Percentiles rank a stretch among this genome's conserved stretches.
phyloP scores from a whole-genome alignment of 306 rosid species.

The Albizia julibrissin region DNA sequence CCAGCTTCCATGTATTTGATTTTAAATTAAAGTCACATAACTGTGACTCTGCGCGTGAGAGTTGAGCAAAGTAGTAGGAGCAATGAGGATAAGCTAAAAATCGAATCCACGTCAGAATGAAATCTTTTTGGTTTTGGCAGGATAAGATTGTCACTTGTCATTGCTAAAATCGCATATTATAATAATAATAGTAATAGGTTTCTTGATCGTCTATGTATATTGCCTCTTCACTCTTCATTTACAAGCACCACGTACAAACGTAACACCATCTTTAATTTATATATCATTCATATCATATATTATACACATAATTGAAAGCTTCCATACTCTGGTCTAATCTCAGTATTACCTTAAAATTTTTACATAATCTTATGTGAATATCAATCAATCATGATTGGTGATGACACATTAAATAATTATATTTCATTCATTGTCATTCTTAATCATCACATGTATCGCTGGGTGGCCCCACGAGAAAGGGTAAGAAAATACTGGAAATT shows the following conservation, averaged over 20 bases:
- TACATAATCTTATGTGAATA: too few species aligned
- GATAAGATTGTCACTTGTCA: conserved; percentile 41
- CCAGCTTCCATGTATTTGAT: not conserved
- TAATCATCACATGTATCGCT: too few species aligned
- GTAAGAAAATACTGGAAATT: too few species aligned
- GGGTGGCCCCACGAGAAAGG: too few species aligned
- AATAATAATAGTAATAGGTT: not conserved
- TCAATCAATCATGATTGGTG: too few species aligned
- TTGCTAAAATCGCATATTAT: not conserved
- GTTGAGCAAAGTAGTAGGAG: not conserved
- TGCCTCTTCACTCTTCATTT: not conserved
- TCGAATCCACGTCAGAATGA: conserved; percentile 10
- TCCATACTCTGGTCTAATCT: too few species aligned
- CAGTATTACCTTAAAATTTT: too few species aligned
- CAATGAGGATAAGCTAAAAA: conserved; percentile 22
- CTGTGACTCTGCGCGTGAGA: not conserved
- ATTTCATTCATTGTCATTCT: too few species aligned
- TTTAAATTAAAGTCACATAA: not conserved
- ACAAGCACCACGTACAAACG: not conserved
- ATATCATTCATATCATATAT: too few species aligned
- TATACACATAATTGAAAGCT: too few species aligned
- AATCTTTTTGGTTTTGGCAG: conserved; percentile 26
- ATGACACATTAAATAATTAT: too few species aligned
- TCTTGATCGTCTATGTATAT: not conserved
- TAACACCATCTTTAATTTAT: not conserved